These are phyloP conservation scores for Spergularia marina DNA, from an alignment of 148 eudicot genomes.

Conservation along the genomic window DNA sequence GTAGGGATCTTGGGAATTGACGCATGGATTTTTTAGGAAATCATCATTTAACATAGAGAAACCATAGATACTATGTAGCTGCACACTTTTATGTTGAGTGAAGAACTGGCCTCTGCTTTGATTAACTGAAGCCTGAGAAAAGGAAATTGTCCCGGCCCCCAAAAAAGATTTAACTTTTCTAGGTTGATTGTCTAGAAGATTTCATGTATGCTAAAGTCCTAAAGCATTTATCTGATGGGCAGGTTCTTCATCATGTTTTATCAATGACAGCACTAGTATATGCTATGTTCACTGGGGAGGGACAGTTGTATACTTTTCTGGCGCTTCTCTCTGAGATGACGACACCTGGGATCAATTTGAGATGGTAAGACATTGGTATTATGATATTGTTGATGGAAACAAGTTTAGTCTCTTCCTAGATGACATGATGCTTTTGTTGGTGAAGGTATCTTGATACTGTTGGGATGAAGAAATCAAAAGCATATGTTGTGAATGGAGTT, in stretches of 20 bases:
- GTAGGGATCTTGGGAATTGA: not conserved
- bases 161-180: not conserved
- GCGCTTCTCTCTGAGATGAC: conserved; percentile 85
- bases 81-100: not conserved
- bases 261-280: conserved; percentile 62
- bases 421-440: conserved; percentile 19
- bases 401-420: conserved; percentile 16
- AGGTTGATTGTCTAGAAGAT: not conserved
- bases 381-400: not conserved
- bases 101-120: not conserved
- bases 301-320: conserved; percentile 64
- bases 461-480: conserved; percentile 73
- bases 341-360: conserved; percentile 84
- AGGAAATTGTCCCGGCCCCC: not conserved
- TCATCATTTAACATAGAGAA: not conserved
- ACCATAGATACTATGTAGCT: not conserved
- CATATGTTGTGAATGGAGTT: conserved; percentile 74
- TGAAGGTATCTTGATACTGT: conserved; percentile 82
- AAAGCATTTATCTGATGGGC: not conserved
- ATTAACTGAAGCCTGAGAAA: not conserved
- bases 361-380: conserved; percentile 58
- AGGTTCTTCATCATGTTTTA: conserved; percentile 84
- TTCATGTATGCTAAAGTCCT: not conserved
- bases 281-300: conserved; percentile 64
- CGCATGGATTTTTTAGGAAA: not conserved